These are phyloP conservation scores for Bathelium albidoporum DNA, from an alignment of 495 filamentous ascomycete species.

Conservation along the genomic window DNA sequence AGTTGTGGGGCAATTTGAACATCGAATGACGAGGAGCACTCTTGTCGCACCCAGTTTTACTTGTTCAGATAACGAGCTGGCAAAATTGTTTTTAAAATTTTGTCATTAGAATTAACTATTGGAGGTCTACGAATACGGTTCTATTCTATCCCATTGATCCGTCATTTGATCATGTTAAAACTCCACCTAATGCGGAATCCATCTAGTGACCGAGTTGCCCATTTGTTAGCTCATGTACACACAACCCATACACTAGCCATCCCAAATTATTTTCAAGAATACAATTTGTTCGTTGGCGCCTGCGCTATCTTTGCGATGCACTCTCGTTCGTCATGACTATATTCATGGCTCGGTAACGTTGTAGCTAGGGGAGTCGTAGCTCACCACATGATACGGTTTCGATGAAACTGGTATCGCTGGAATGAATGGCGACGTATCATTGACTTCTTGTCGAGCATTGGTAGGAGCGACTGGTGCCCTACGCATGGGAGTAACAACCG, in stretches of 20 bases:
- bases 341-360: not conserved
- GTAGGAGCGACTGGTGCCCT: not conserved
- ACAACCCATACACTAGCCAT: not conserved
- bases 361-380: not conserved
- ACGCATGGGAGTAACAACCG: not conserved
- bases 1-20: not conserved
- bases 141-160: not conserved
- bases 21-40: not conserved
- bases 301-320: not conserved
- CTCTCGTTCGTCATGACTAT: not conserved
- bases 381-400: not conserved
- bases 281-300: not conserved
- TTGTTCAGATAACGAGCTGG: not conserved
- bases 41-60: not conserved
- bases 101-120: not conserved
- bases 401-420: not conserved
- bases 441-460: not conserved
- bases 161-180: not conserved
- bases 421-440: not conserved
- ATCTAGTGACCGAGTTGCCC: not conserved
- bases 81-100: not conserved
- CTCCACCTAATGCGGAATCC: not conserved
- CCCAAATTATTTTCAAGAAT: conserved; percentile 5
- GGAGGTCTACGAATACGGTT: not conserved
- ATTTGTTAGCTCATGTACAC: not conserved